Evolutionary conservation across 345 rosid species (phyloP).

Genomic region (Brassica carinata): DNA sequence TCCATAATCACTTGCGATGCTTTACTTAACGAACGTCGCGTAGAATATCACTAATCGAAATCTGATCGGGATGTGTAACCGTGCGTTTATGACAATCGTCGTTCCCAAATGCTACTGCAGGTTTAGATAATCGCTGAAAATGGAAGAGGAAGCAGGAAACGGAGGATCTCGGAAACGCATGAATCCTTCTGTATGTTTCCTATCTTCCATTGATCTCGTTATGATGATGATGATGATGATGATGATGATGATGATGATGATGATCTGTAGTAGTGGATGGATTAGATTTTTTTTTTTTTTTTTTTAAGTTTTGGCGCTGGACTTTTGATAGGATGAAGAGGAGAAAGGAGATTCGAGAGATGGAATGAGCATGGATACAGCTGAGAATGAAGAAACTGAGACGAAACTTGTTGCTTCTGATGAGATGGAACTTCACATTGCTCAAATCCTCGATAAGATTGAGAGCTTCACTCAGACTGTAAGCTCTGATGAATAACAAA

Average conservation of each 20-base stretch:
- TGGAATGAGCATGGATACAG: conserved; percentile 39
- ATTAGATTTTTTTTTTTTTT: neutral
- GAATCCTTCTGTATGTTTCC: conserved; percentile 53
- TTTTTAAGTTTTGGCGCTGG: conserved; percentile 3
- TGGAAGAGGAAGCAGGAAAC: conserved; percentile 49
- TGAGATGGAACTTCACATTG: conserved; percentile 70
- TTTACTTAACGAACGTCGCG: neutral
- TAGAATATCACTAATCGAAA: conserved; percentile 8
- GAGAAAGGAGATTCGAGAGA: conserved; percentile 44
- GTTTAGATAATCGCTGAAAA: conserved; percentile 27
- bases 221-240: too few relatives aligned
- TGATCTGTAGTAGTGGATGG: conserved; percentile 16
- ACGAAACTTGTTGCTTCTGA: conserved; percentile 59
- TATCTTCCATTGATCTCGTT: conserved; percentile 9
- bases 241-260: too few relatives aligned
- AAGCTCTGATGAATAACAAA: conserved; percentile 14
- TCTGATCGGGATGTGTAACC: conserved; percentile 12
- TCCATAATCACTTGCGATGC: neutral
- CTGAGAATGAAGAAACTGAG: conserved; percentile 62
- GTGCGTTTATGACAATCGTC: conserved; percentile 15
- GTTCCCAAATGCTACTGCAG: conserved; percentile 6
- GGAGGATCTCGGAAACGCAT: conserved; percentile 62
- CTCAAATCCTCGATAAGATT: conserved; percentile 69
- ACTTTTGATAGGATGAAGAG: conserved; percentile 51
- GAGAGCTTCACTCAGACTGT: conserved; percentile 82